Percentiles rank a stretch among this genome's conserved stretches.
Evolutionary conservation across 306 rosid genomes (phyloP).

Genomic region (Begonia loranthoides): DNA sequence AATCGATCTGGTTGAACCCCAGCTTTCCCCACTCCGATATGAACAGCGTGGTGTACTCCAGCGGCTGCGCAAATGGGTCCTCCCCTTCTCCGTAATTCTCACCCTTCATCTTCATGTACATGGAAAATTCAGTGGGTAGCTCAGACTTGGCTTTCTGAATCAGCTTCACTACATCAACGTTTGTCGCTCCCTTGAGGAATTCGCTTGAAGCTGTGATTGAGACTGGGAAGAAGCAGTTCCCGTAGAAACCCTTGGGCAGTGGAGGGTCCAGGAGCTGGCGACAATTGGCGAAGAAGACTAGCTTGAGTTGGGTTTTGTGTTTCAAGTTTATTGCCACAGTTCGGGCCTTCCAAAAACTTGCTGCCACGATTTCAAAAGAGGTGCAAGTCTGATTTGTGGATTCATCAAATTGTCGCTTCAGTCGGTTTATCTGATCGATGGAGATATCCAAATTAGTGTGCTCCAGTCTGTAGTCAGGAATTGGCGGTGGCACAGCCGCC

Average conservation of each 20-base stretch:
- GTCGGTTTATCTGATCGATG: conserved; percentile 18
- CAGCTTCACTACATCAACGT: conserved; percentile 32
- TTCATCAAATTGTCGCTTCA: conserved; percentile 31
- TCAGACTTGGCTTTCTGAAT: conserved; percentile 46
- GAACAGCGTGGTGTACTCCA: conserved; percentile 34
- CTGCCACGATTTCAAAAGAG: conserved; percentile 48
- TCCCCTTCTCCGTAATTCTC: conserved; percentile 10
- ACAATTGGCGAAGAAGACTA: conserved; percentile 69
- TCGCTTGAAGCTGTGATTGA: conserved; percentile 20
- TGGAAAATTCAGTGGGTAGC: conserved; percentile 30
- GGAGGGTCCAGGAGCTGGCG: conserved; percentile 53
- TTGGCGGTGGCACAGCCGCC: conserved; percentile 5
- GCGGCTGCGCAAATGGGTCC: conserved; percentile 51
- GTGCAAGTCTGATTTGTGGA: conserved; percentile 44
- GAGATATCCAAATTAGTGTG: conserved; percentile 44
- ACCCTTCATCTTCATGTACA: conserved; percentile 35
- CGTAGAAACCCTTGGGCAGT: conserved; percentile 64
- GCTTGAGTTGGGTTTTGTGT: conserved; percentile 12
- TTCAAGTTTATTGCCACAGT: conserved; percentile 26
- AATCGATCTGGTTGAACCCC: conserved; percentile 61
- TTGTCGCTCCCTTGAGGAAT: conserved; percentile 9
- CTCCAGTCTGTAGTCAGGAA: conserved; percentile 24
- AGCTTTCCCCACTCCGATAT: conserved; percentile 72
- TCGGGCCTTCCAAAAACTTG: conserved; percentile 45
- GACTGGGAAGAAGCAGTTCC: conserved; percentile 73